These are phyloP conservation scores for Lachnellula arida DNA, from an alignment of 2,329 filamentous ascomycete species.

Conservation along the genomic window DNA sequence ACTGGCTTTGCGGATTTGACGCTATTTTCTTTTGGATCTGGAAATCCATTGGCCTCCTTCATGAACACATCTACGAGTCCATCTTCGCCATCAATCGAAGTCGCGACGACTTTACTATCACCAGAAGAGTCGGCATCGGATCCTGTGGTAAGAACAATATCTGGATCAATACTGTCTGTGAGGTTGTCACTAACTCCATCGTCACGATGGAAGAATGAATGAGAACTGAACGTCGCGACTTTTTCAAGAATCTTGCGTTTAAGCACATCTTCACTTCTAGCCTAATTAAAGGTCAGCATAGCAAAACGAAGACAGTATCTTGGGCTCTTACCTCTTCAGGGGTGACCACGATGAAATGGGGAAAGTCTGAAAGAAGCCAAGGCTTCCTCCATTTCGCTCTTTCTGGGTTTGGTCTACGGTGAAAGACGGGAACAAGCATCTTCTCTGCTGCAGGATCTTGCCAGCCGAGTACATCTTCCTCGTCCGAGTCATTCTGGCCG, in stretches of 20 bases:
- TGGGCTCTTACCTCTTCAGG: slow-evolving; percentile 59
- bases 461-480: slow-evolving; percentile 45
- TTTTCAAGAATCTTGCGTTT: slow-evolving; percentile 75
- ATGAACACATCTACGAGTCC: slow-evolving; percentile 88
- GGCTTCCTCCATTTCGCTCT: slow-evolving; percentile 31
- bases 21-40: slow-evolving; percentile 6
- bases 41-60: slow-evolving; percentile 50
- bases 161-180: slow-evolving; percentile 58
- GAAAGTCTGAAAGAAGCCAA: slow-evolving; percentile 32
- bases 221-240: slow-evolving; percentile 71
- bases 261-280: slow-evolving; percentile 62
- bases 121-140: slow-evolving; percentile 63
- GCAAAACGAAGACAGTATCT: background rate
- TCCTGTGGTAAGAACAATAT: slow-evolving; percentile 61
- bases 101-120: slow-evolving; percentile 67
- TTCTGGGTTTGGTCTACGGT: slow-evolving; percentile 44
- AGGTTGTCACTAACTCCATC: slow-evolving; percentile 36
- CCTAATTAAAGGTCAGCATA: slow-evolving; percentile 28
- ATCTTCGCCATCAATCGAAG: slow-evolving; percentile 83
- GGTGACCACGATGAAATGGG: slow-evolving; percentile 71
- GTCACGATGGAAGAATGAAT: slow-evolving; percentile 49
- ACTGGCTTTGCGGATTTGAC: background rate
- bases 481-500: slow-evolving; percentile 38
- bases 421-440: slow-evolving; percentile 67
- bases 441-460: slow-evolving; percentile 59